Conservation (phyloP, 1,284 basidiomycete species). For the Sporisorium reilianum region DNA sequence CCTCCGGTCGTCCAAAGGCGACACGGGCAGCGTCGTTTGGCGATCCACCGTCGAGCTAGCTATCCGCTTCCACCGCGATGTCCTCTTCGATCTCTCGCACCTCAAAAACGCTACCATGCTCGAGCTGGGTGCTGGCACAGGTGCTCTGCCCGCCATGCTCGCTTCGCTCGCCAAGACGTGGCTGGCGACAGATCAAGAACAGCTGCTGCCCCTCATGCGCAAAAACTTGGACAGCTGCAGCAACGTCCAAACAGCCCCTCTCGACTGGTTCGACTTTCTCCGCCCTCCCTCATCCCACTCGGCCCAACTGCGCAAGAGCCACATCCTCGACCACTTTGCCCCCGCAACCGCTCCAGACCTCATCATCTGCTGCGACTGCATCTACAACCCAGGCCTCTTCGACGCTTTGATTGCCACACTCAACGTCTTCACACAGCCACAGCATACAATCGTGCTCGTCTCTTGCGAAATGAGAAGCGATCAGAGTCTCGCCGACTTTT, state of each 20-base stretch:
- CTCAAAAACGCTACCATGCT: constrained; percentile 40
- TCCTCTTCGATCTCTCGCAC: constrained; percentile 20
- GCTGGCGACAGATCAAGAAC: constrained; percentile 61
- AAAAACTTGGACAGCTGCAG: constrained; percentile 36
- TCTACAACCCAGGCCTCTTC: constrained; percentile 64
- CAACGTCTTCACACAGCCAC: constrained; percentile 40
- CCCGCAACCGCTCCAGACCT: constrained; percentile 26
- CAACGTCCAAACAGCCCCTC: constrained; percentile 9
- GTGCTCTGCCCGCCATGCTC: constrained; percentile 54
- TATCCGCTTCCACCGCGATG: constrained; percentile 19
- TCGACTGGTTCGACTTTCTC: constrained; percentile 55
- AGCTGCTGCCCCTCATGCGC: constrained; percentile 50
- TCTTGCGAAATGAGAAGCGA: constrained; percentile 59
- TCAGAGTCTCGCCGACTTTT: constrained; percentile 49
- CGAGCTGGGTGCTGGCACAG: constrained; percentile 66
- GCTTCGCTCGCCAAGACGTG: constrained; percentile 35
- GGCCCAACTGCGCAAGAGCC: constrained; percentile 19
- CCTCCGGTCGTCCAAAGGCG: constrained; percentile 53
- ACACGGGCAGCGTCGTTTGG: constrained; percentile 66
- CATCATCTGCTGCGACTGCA: constrained; percentile 59
- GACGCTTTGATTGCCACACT: constrained; percentile 56
- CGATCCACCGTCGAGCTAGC: constrained; percentile 57
- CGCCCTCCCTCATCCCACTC: constrained; percentile 23
- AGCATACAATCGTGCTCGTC: constrained; percentile 51
- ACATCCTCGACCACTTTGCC: constrained; percentile 29